phyloP scores from a whole-genome alignment of 2,329 filamentous ascomycete species.

The Alternaria panax region DNA sequence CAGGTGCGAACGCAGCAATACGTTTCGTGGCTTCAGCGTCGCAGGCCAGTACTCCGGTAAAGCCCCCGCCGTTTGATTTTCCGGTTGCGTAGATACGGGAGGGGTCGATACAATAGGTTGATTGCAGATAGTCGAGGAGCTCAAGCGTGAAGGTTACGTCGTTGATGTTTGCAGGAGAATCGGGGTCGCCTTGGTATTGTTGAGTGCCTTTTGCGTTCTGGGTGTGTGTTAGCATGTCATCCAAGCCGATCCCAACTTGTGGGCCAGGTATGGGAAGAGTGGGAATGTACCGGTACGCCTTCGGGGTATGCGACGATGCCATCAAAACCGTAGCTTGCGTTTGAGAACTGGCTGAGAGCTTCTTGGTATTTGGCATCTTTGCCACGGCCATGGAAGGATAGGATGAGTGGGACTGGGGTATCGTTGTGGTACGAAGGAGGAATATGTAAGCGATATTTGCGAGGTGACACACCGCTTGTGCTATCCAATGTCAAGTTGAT shows the following conservation, averaged over 20 bases:
- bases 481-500: constrained; percentile 37
- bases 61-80: constrained; percentile 65
- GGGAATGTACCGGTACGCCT: constrained; percentile 44
- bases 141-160: constrained; percentile 57
- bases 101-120: constrained; percentile 56
- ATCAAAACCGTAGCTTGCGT: constrained; percentile 53
- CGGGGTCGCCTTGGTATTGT: constrained; percentile 56
- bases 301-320: constrained; percentile 57
- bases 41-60: constrained; percentile 59
- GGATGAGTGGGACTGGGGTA: constrained; percentile 52
- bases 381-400: constrained; percentile 58
- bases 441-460: constrained; percentile 51
- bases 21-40: constrained; percentile 50
- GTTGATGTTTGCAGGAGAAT: constrained; percentile 47
- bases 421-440: constrained; percentile 51
- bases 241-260: not conserved
- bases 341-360: constrained; percentile 56
- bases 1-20: constrained; percentile 61
- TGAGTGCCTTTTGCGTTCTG: constrained; percentile 26
- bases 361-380: constrained; percentile 51
- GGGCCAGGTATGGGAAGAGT: not conserved
- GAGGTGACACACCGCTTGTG: constrained; percentile 36
- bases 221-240: not conserved
- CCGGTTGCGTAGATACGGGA: constrained; percentile 56
- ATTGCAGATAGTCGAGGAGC: constrained; percentile 51